Base-by-base conservation (phyloP, 306 rosid species). In the Bauhinia variegata region DNA sequence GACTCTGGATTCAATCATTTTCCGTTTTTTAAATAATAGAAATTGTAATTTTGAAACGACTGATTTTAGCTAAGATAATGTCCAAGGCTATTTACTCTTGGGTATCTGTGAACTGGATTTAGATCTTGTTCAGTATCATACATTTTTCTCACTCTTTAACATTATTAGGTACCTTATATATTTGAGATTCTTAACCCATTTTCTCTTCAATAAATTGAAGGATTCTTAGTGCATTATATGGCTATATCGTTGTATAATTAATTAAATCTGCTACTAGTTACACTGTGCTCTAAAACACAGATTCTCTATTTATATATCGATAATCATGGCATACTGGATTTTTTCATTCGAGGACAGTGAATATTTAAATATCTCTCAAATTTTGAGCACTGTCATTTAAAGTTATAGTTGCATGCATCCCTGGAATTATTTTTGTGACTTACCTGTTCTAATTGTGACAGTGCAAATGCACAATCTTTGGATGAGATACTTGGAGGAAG, bases 401-500 rank as follows among this genome's bases (percentile, higher is more conserved):
- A 6, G 23, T 56, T 54, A 1, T 50, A 7, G 75, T 17, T 63
- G 37, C 37, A n/a, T n/a, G n/a, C n/a, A 66, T 82, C 44, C 37
- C 37, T 4, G n/a, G 28, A 33, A 11, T 34, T 18, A 57, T 71
- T 32, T 60, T 51, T 4, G 11, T 74, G 60, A 44, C 64, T 59
- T 70, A 48, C 59, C 42, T 54, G 5, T 66, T 74, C 67, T 32
- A 43, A 61, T 76, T 75, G 67, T 85, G 52, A 71, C 80, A 91
- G 96, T 74, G 96, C 96, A 46, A 83, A 86, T 67, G 96, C 97
- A 0, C 86, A 82, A 55, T 78, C 95, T 42, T 78, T 91, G 79
- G 80, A 87, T 78, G 96, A 85, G 75, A 41, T 91, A 54, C 87
- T 88, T 75, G 76, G 70, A 81, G 97, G 97, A 77, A 87, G 97